phyloP scores from a whole-genome alignment of 371 early-diverging fungal species.

The Coelomomyces lativittatus region DNA sequence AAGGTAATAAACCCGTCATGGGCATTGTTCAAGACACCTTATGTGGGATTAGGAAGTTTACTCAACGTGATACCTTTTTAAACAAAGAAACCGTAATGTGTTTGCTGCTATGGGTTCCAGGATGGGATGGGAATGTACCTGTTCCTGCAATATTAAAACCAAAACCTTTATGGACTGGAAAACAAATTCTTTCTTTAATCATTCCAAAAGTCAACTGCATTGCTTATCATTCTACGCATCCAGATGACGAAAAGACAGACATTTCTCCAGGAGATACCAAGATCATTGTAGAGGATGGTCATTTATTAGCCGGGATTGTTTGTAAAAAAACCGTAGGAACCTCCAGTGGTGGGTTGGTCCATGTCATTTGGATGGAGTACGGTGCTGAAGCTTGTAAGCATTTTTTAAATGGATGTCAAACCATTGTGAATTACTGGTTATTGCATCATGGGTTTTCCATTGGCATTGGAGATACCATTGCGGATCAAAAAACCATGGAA shows the following conservation, averaged over 20 bases:
- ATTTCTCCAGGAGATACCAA: conserved; percentile 79
- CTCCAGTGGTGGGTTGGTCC: conserved; percentile 80
- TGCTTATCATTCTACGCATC: conserved; percentile 54
- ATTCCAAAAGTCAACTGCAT: conserved; percentile 81
- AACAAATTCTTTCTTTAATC: conserved; percentile 85
- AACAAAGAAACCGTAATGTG: conserved; percentile 83
- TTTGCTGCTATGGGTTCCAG: conserved; percentile 81
- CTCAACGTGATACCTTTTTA: conserved; percentile 83
- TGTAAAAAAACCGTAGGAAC: conserved; percentile 96
- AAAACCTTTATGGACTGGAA: conserved; percentile 93
- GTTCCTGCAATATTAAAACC: conserved; percentile 90
- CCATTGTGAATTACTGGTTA: conserved; percentile 91
- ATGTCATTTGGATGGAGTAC: conserved; percentile 88
- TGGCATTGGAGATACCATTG: conserved; percentile 98
- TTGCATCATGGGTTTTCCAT: conserved; percentile 88
- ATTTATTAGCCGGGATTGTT: conserved; percentile 81
- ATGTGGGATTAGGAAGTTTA: conserved; percentile 90
- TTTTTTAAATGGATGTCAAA: conserved; percentile 91
- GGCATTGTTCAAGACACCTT: conserved; percentile 99
- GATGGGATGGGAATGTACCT: conserved; percentile 88
- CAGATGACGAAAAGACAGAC: conserved; percentile 56
- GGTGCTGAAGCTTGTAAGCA: conserved; percentile 73
- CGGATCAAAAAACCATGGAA: conserved; percentile 71
- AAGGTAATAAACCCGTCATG: conserved; percentile 97
- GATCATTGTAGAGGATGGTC: conserved; percentile 87